phyloP scores from a whole-genome alignment of 345 rosid genomes.

The Syzygium jambos region DNA sequence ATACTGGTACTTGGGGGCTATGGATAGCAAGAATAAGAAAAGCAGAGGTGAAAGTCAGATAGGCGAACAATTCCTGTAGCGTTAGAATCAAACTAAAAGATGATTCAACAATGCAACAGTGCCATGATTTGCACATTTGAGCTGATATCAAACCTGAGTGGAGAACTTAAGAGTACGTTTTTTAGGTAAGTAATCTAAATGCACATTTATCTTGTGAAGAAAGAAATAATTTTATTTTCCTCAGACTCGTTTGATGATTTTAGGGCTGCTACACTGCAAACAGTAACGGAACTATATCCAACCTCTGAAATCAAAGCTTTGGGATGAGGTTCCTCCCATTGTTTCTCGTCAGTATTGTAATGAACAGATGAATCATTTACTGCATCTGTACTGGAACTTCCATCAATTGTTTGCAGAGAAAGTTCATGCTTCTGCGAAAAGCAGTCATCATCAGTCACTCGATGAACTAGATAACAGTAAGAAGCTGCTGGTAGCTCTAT shows the following conservation, averaged over 20 bases:
- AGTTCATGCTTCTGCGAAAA: background rate
- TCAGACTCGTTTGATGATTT: background rate
- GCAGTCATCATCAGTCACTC: background rate
- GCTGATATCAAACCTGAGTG: background rate
- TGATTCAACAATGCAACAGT: background rate
- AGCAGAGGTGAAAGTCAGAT: background rate
- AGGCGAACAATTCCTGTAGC: background rate
- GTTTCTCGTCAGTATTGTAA: background rate
- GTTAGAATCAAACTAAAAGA: background rate
- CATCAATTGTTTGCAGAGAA: background rate
- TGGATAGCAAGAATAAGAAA: constrained; percentile 4
- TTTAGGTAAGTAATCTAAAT: background rate
- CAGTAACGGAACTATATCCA: background rate
- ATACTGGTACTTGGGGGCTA: constrained; percentile 11
- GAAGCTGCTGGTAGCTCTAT: background rate
- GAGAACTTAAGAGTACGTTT: background rate
- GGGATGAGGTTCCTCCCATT: background rate
- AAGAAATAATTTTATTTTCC: background rate
- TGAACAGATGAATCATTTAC: background rate
- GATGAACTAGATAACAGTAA: background rate
- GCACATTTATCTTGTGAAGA: background rate
- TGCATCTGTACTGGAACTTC: background rate
- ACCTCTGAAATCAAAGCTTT: background rate
- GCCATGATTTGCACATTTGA: background rate
- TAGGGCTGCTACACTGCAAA: background rate